These are phyloP conservation scores for Wolfiporia cocos DNA, from an alignment of 1,284 basidiomycete genomes.

Conservation along the genomic window DNA sequence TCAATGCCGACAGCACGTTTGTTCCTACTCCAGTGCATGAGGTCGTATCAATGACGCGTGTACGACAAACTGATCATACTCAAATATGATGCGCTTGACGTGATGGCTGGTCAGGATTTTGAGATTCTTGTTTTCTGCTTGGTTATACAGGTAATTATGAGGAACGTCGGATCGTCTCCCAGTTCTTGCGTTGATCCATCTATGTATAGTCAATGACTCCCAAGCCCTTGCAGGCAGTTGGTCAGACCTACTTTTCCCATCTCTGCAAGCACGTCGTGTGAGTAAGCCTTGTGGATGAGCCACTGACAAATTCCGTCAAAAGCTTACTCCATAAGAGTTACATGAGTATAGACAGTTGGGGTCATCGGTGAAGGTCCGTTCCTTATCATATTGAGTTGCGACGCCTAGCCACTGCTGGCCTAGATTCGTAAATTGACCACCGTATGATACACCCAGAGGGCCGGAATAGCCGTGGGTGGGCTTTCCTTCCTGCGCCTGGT, in stretches of 20 bases:
- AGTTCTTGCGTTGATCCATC: slow-evolving; percentile 42
- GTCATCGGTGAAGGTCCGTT: slow-evolving; percentile 16
- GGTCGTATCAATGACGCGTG: no score
- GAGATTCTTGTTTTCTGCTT: slow-evolving; percentile 21
- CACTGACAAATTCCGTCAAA: not conserved
- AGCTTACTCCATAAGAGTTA: slow-evolving; percentile 24
- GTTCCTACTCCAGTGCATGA: slow-evolving; percentile 32
- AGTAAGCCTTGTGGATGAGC: not conserved
- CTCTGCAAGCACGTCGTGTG: not conserved
- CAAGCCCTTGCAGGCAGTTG: no score
- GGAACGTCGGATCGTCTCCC: slow-evolving; percentile 49
- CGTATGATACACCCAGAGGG: slow-evolving; percentile 22
- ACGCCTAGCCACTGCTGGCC: slow-evolving; percentile 33
- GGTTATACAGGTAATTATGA: slow-evolving; percentile 52
- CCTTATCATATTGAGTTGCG: slow-evolving; percentile 36
- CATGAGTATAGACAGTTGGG: slow-evolving; percentile 19
- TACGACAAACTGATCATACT: not conserved
- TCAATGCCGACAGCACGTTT: slow-evolving; percentile 51
- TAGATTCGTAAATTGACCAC: slow-evolving; percentile 15
- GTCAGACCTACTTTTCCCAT: slow-evolving; percentile 5
- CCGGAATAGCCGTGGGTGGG: slow-evolving; percentile 22
- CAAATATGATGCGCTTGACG: slow-evolving; percentile 23
- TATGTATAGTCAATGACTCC: slow-evolving; percentile 13
- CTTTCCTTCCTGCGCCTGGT: slow-evolving; percentile 26
- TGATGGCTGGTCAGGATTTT: slow-evolving; percentile 18